Conservation (phyloP, 2,329 filamentous ascomycete genomes). For the Metarhizium humberi region DNA sequence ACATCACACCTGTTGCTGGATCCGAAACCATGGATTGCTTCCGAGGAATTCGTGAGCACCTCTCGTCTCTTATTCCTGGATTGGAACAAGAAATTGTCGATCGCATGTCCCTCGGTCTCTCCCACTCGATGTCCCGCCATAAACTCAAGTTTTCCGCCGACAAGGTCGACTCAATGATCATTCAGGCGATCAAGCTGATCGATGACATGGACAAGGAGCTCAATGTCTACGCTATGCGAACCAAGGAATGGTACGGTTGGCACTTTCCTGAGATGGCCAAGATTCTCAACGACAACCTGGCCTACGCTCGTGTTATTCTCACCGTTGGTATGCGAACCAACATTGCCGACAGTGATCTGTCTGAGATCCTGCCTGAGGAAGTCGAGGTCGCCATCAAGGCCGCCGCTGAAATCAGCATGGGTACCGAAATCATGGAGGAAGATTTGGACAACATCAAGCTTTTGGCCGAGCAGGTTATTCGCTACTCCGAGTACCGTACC, state of each 20-base stretch:
- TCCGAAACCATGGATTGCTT: constrained; percentile 64
- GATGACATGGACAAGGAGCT: constrained; percentile 98
- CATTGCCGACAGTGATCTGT: constrained; percentile 66
- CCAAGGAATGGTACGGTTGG: constrained; percentile 99
- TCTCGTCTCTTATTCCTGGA: constrained; percentile 83
- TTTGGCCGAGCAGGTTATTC: constrained; percentile 86
- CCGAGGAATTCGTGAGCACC: constrained; percentile 85
- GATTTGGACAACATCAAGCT: constrained; percentile 90
- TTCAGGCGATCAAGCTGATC: constrained; percentile 87
- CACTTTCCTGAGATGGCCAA: constrained; percentile 98
- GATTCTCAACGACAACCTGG: constrained; percentile 94
- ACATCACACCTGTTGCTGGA: constrained; percentile 70
- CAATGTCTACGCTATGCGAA: constrained; percentile 97
- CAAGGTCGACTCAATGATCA: constrained; percentile 99
- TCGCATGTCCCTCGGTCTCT: constrained; percentile 92
- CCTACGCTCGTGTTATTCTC: constrained; percentile 82
- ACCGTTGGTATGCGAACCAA: constrained; percentile 84
- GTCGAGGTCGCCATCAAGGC: constrained; percentile 87
- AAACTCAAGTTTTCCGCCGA: constrained; percentile 98
- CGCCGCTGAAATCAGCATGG: constrained; percentile 95
- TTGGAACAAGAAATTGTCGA: constrained; percentile 77
- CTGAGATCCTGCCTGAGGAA: constrained; percentile 89
- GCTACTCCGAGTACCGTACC: constrained; percentile 81
- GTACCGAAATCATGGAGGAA: constrained; percentile 88
- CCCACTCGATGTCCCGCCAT: constrained; percentile 91